Evolutionary conservation across 106 monocot genomes (phyloP).

Genomic region (Ottelia alismoides): DNA sequence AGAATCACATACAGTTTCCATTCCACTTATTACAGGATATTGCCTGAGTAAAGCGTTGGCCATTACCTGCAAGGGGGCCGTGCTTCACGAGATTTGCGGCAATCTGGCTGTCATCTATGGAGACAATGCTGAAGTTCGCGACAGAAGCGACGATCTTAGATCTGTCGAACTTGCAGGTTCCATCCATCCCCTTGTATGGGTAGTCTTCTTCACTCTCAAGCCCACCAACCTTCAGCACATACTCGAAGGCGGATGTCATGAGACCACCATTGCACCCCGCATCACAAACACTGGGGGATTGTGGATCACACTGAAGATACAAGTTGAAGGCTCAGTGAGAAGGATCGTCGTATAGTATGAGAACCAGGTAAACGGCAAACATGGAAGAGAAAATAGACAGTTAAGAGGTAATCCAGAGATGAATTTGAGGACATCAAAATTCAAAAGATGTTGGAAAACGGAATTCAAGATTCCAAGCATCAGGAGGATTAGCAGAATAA

Average conservation of each 20-base stretch:
- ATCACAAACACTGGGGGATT: constrained; percentile 55
- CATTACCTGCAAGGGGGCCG: constrained; percentile 80
- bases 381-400: no score
- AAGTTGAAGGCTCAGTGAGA: no score
- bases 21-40: no score
- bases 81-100: constrained; percentile 75
- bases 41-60: no score
- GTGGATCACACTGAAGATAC: constrained; percentile 52
- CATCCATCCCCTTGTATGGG: constrained; percentile 56
- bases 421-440: no score
- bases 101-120: constrained; percentile 62
- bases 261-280: constrained; percentile 69
- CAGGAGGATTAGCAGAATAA: no score
- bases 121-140: constrained; percentile 49
- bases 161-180: constrained; percentile 55
- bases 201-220: constrained; percentile 64
- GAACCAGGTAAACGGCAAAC: no score
- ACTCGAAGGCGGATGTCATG: constrained; percentile 67
- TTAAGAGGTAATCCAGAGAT: no score
- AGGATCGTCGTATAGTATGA: no score
- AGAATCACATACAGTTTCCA: no score
- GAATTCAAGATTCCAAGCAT: no score
- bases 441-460: no score
- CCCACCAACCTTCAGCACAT: constrained; percentile 53
- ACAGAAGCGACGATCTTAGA: constrained; percentile 51